Evolutionary conservation across 2,329 filamentous ascomycete species (phyloP), one percentile per base, ranked within the genome.

Genomic region (Sporothrix dimorphospora): DNA sequence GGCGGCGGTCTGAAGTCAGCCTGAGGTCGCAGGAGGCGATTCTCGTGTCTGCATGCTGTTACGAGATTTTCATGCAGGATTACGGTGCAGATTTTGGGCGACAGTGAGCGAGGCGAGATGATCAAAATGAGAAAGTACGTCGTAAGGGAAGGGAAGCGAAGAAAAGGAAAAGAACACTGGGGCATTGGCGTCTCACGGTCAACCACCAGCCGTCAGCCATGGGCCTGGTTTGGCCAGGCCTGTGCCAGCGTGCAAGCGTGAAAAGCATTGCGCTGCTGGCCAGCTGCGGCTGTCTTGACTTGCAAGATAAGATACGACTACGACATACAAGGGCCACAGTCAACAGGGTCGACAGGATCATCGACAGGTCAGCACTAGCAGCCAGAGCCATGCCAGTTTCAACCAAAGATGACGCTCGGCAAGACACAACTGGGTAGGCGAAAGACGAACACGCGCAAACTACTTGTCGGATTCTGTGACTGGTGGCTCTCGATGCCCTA

Each of bases 141-240:
- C 11, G n/a, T 3, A 7, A 27, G 30, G 53, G 30, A 14, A 55
- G 6, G 53, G 27, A 57, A 7, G 24, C 7, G 12, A 19, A 55
- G 14, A 14, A 63, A 40, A 47, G n/a, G 42, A 66, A 66, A 27
- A 19, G 14, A 49, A 47, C 42, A 49, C 61, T 49, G 24, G 61
- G 61, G 42, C 65, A 8, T 24, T 14, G 65, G 42, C 45, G 34
- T 68, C 66, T 53, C 66, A 68, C 66, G 47, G 66, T 40, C 30
- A 40, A 40, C 40, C 30, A n/a, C 7, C 40, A n/a, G 7, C 66
- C 34, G 66, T 68, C 66, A 68, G 47, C 49, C 47, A n/a, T 21
- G 27, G 27, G 30, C 27, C 3, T 30, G 59, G 21, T 27, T 19
- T 38, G 21, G 21, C n/a, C 38, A 65, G 42, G n/a, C 40, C 40